Conservation (phyloP, 129 eudicot genomes). For the Flaveria robusta region DNA sequence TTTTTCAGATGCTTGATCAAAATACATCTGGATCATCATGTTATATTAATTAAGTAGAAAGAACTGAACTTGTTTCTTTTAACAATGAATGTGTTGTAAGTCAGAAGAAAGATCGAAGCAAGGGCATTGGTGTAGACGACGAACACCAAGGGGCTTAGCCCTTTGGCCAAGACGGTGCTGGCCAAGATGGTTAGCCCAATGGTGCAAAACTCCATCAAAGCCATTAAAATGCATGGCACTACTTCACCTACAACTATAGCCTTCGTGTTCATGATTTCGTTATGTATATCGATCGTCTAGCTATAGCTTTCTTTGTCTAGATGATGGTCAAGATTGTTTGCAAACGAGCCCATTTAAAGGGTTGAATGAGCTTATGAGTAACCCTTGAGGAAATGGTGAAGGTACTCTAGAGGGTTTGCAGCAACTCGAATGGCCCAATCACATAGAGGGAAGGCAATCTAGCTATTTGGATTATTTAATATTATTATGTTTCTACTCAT, state of each 20-base stretch:
- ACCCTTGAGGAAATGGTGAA: constrained; percentile 68
- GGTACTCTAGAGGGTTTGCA: constrained; percentile 50
- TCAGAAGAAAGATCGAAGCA: constrained; percentile 60
- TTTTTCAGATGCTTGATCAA: too few relatives aligned
- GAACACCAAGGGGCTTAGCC: constrained; percentile 75
- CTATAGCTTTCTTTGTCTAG: constrained; percentile 1
- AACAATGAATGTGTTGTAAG: constrained; percentile 44
- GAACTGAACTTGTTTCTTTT: constrained; percentile 35
- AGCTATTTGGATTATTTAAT: background rate
- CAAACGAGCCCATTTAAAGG: constrained; percentile 30
- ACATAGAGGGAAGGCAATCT: constrained; percentile 38
- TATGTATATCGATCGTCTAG: constrained; percentile 7
- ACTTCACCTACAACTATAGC: constrained; percentile 39
- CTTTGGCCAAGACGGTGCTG: constrained; percentile 56
- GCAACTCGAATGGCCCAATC: constrained; percentile 83
- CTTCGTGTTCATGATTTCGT: constrained; percentile 21
- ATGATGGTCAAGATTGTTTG: constrained; percentile 33
- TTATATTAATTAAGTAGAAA: background rate
- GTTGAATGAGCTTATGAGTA: constrained; percentile 33
- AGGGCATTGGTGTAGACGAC: constrained; percentile 75
- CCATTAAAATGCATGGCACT: constrained; percentile 54
- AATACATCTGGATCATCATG: background rate
- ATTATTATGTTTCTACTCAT: background rate
- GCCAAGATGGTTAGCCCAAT: constrained; percentile 68
- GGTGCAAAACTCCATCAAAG: constrained; percentile 57